Conservation (phyloP, 176 grass and related monocot genomes). For the Alopecurus myosuroides region DNA sequence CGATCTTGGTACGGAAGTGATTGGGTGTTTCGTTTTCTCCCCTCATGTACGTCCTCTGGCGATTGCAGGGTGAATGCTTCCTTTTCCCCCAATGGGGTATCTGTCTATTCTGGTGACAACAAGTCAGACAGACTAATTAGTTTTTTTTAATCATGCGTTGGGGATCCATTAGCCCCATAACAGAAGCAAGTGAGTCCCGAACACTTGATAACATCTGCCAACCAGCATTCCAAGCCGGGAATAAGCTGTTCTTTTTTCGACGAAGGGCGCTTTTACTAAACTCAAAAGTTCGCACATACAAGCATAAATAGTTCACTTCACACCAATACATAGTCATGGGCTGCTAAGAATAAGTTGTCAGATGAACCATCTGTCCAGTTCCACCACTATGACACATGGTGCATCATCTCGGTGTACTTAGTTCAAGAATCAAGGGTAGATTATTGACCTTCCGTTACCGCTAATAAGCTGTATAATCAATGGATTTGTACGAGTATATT, state of each 20-base stretch:
- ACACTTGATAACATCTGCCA: background rate
- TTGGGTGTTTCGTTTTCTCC: background rate
- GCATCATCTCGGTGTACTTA: background rate
- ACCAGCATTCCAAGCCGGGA: background rate
- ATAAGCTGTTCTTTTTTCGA: too few species aligned
- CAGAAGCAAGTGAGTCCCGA: background rate
- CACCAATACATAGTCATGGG: too few species aligned
- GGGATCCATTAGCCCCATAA: background rate
- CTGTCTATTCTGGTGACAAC: background rate
- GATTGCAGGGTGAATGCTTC: background rate
- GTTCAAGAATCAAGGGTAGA: background rate
- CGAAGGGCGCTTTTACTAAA: too few species aligned
- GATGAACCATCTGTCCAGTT: background rate
- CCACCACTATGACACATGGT: background rate
- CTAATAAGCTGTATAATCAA: background rate
- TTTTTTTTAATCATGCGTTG: background rate
- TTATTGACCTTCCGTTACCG: background rate
- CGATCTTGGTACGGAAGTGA: background rate
- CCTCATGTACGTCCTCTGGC: background rate
- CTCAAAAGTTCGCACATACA: too few species aligned
- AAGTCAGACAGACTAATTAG: too few species aligned
- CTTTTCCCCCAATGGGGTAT: background rate
- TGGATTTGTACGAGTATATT: background rate
- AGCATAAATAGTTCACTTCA: too few species aligned
- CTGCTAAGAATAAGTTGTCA: background rate